Conservation (phyloP, 2,329 filamentous ascomycete species). For the Exserohilum rostratum region DNA sequence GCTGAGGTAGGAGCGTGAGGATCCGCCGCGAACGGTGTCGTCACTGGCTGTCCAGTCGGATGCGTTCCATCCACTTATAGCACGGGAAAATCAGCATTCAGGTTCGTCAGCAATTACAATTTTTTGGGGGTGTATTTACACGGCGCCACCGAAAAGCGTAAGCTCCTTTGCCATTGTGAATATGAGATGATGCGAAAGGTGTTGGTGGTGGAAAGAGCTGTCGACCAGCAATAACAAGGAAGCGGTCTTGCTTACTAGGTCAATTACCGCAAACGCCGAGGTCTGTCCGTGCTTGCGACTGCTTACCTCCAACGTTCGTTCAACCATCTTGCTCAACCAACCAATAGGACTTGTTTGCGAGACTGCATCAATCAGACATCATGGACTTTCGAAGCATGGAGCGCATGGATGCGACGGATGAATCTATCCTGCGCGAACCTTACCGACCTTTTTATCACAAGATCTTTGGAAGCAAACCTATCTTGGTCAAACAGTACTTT, state of each 20-base stretch:
- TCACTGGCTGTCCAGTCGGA: slow-evolving; percentile 72
- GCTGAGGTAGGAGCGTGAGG: slow-evolving; percentile 63
- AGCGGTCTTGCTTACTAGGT: too few relatives aligned
- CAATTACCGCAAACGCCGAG: slow-evolving; percentile 1
- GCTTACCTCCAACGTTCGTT: neutral
- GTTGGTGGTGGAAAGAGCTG: too few relatives aligned
- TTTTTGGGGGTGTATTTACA: slow-evolving; percentile 20
- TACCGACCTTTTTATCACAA: slow-evolving; percentile 63
- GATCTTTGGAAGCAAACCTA: slow-evolving; percentile 56
- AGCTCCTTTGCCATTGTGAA: slow-evolving; percentile 29
- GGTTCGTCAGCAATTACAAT: too few relatives aligned
- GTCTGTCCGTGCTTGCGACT: slow-evolving; percentile 7
- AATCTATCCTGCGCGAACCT: slow-evolving; percentile 40
- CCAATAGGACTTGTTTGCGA: neutral
- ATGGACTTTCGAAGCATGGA: slow-evolving; percentile 44
- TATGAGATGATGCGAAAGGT: neutral
- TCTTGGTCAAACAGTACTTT: slow-evolving; percentile 51
- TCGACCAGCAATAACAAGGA: too few relatives aligned
- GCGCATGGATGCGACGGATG: slow-evolving; percentile 37
- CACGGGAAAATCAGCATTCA: neutral
- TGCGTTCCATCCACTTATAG: slow-evolving; percentile 62
- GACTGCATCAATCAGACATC: neutral
- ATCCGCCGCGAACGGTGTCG: slow-evolving; percentile 78
- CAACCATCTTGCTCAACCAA: neutral
- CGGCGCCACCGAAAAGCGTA: slow-evolving; percentile 39